A percentile compares a stretch with the other conserved stretches of the same genome.
phyloP scores from a whole-genome alignment of 352 stramenopile species.

The Phytopythium boreale region DNA sequence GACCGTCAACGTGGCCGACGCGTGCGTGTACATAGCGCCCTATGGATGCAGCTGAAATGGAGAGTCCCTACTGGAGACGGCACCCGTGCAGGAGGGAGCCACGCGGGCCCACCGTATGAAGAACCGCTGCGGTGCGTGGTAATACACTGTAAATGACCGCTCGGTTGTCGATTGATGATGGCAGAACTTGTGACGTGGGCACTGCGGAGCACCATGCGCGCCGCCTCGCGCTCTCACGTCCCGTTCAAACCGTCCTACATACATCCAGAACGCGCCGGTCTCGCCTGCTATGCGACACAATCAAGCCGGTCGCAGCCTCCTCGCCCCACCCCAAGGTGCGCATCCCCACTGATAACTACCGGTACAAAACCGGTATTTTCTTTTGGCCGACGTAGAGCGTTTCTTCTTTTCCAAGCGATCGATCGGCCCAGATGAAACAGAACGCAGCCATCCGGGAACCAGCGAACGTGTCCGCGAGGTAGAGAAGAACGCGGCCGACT shows the following conservation, averaged over 20 bases:
- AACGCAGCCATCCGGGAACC: constrained; percentile 2
- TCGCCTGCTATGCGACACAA: not conserved
- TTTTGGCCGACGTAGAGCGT: constrained; percentile 4
- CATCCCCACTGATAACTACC: constrained; percentile 8
- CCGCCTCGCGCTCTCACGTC: not conserved
- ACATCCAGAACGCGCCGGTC: not conserved
- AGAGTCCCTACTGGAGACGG: too few species aligned
- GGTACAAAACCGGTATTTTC: constrained; percentile 4
- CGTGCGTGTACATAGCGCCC: too few species aligned
- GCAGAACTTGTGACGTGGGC: not conserved
- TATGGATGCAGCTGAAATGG: too few species aligned
- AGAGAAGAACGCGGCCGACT: not conserved
- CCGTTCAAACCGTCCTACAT: not conserved
- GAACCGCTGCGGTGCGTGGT: too few species aligned
- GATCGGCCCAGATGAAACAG: not conserved
- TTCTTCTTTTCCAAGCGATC: constrained; percentile 6
- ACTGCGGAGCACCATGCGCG: too few species aligned
- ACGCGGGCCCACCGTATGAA: too few species aligned
- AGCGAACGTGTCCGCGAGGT: not conserved
- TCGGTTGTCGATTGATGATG: not conserved
- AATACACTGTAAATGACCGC: too few species aligned
- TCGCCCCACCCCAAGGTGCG: not conserved
- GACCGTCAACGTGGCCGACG: too few species aligned
- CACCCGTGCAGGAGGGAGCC: too few species aligned
- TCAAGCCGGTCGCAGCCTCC: not conserved